Evolutionary conservation across 2,329 filamentous ascomycete genomes (phyloP).

Genomic region (Zymoseptoria pseudotritici): DNA sequence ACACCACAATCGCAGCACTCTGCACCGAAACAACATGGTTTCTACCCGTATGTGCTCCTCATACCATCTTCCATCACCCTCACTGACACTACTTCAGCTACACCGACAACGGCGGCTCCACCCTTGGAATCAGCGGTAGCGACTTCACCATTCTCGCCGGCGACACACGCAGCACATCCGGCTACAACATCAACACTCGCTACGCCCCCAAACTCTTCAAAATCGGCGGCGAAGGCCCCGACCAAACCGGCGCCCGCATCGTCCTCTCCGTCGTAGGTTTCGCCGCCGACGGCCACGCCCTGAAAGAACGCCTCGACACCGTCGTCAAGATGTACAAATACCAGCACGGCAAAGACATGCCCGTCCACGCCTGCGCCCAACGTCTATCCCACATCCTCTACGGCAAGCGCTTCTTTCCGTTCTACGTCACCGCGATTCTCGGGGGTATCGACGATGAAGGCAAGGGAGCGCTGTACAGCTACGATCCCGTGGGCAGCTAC

Average conservation of each 20-base stretch:
- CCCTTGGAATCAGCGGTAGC: conserved; percentile 84
- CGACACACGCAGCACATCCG: conserved; percentile 89
- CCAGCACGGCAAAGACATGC: conserved; percentile 95
- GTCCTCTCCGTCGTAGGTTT: conserved; percentile 93
- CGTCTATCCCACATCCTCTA: conserved; percentile 93
- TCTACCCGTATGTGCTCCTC: conserved; percentile 70
- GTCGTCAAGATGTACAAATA: conserved; percentile 99
- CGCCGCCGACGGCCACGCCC: conserved; percentile 84
- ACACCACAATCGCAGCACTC: conserved; percentile 34
- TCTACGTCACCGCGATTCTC: conserved; percentile 92
- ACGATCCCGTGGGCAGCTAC: conserved; percentile 96
- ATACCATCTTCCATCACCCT: neutral
- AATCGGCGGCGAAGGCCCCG: conserved; percentile 83
- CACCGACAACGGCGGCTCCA: conserved; percentile 96
- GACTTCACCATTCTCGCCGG: conserved; percentile 96
- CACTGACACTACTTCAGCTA: conserved; percentile 51
- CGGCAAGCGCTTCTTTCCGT: conserved; percentile 96
- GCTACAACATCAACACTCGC: conserved; percentile 98
- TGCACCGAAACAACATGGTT: conserved; percentile 62
- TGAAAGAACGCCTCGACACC: conserved; percentile 88
- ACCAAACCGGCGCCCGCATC: conserved; percentile 77
- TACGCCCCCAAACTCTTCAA: conserved; percentile 94
- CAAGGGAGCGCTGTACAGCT: conserved; percentile 88
- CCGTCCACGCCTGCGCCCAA: conserved; percentile 88
- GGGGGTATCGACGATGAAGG: conserved; percentile 92